Conservation (phyloP, 2,329 filamentous ascomycete species). For the Mycosphaerella arachidis region DNA sequence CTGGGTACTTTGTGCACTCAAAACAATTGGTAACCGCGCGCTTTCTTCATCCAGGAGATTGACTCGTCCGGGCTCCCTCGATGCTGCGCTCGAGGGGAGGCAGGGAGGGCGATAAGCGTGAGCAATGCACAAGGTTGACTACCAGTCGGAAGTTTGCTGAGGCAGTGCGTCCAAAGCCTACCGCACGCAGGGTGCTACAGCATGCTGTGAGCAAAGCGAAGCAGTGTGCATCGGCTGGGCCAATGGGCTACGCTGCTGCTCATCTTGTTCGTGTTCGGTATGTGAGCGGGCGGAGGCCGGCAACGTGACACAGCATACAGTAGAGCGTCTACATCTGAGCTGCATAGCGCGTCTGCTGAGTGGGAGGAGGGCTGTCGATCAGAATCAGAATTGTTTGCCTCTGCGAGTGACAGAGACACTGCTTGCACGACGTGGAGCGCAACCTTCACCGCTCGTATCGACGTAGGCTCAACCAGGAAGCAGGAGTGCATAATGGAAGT, state of each 20-base stretch:
- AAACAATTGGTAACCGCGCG: background rate
- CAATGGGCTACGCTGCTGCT: background rate
- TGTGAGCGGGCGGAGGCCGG: constrained; percentile 11
- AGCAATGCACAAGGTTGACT: constrained; percentile 1
- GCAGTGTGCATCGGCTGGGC: constrained; percentile 4
- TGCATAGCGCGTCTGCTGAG: background rate
- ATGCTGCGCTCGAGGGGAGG: background rate
- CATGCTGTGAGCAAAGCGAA: constrained; percentile 5
- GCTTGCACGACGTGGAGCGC: background rate
- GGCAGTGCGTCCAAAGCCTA: constrained; percentile 4
- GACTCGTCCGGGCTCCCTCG: background rate
- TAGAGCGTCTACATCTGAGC: constrained; percentile 5
- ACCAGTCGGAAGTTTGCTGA: constrained; percentile 17
- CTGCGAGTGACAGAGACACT: background rate
- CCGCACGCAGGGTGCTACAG: background rate
- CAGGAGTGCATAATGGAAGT: background rate
- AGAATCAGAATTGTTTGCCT: background rate
- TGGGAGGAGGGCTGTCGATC: background rate
- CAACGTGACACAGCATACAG: constrained; percentile 11
- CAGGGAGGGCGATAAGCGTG: background rate
- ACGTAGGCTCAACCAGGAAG: background rate
- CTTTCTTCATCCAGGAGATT: background rate
- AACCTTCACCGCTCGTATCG: background rate
- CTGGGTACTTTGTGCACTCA: background rate
- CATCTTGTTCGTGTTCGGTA: constrained; percentile 6